phyloP scores from a whole-genome alignment of 2,329 filamentous ascomycete species.

The Aspergillus fructus region DNA sequence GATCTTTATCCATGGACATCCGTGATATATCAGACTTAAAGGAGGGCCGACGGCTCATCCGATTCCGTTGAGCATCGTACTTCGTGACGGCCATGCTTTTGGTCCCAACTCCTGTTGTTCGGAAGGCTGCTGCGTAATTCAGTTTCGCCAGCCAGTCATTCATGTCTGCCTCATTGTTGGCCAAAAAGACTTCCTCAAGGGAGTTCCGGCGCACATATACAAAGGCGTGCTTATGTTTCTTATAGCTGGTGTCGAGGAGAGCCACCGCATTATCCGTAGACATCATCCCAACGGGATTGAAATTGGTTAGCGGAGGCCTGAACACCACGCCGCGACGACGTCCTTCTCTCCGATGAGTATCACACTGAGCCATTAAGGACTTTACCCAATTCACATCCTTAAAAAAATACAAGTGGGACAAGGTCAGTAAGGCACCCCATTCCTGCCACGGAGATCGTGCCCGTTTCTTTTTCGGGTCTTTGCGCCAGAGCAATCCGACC shows the following conservation, averaged over 20 bases:
- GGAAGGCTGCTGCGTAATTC: slow-evolving; percentile 93
- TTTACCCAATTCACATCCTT: slow-evolving; percentile 92
- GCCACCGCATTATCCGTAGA: slow-evolving; percentile 92
- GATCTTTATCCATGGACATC: slow-evolving; percentile 66
- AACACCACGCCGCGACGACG: slow-evolving; percentile 80
- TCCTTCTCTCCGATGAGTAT: slow-evolving; percentile 75
- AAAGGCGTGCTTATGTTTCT: slow-evolving; percentile 91
- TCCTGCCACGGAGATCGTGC: slow-evolving; percentile 96
- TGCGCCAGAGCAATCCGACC: slow-evolving; percentile 91
- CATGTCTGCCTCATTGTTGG: slow-evolving; percentile 85
- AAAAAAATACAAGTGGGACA: slow-evolving; percentile 97
- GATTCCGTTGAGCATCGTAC: slow-evolving; percentile 72
- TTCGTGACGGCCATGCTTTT: slow-evolving; percentile 80
- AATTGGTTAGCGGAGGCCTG: slow-evolving; percentile 82
- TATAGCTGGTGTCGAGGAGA: slow-evolving; percentile 80
- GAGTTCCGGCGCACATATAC: slow-evolving; percentile 84
- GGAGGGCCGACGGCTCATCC: slow-evolving; percentile 66
- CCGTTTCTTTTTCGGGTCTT: slow-evolving; percentile 90
- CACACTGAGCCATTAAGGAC: slow-evolving; percentile 82
- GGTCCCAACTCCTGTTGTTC: slow-evolving; percentile 87
- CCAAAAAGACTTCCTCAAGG: slow-evolving; percentile 84
- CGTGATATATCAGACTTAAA: slow-evolving; percentile 57
- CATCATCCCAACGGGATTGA: slow-evolving; percentile 91
- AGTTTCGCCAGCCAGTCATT: slow-evolving; percentile 96
- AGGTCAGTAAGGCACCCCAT: slow-evolving; percentile 94